phyloP scores from a whole-genome alignment of 2,329 filamentous ascomycete species.

The Aspergillus unguis region DNA sequence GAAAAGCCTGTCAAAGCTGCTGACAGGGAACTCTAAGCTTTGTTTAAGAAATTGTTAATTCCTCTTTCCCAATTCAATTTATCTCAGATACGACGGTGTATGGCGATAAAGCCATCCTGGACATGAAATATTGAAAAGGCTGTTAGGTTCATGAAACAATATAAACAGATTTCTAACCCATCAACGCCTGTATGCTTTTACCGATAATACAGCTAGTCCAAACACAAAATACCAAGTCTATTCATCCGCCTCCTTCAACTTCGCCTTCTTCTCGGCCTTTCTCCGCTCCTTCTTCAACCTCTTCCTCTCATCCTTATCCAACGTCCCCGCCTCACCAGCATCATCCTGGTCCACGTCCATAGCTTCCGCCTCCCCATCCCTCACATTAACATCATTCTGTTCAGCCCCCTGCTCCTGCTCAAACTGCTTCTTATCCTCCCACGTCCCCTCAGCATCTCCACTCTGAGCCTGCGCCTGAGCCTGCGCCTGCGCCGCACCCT shows the following conservation, averaged over 20 bases:
- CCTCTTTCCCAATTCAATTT: conserved; percentile 5
- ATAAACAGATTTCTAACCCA: background rate
- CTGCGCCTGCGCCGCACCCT: conserved; percentile 28
- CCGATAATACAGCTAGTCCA: background rate
- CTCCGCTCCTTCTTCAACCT: conserved; percentile 54
- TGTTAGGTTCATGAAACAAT: conserved; percentile 1
- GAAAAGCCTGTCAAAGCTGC: conserved; percentile 65
- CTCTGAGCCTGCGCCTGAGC: conserved; percentile 20
- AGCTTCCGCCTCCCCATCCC: conserved; percentile 18
- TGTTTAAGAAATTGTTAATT: background rate
- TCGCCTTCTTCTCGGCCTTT: conserved; percentile 43
- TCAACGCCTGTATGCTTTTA: conserved; percentile 15
- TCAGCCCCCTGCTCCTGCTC: conserved; percentile 45
- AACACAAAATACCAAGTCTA: background rate
- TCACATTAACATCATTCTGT: conserved; percentile 36
- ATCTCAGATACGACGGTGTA: conserved; percentile 1
- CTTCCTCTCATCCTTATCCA: conserved; percentile 54
- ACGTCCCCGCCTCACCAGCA: conserved; percentile 22
- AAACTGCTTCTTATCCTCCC: conserved; percentile 37
- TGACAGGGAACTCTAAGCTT: conserved; percentile 68
- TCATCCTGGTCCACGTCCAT: background rate
- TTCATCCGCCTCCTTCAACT: conserved; percentile 29
- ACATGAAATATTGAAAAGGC: background rate
- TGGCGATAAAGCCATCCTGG: background rate
- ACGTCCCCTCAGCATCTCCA: conserved; percentile 16